These are phyloP conservation scores for Stephania japonica DNA, from an alignment of 164 flowering plant genomes.

Conservation along the genomic window DNA sequence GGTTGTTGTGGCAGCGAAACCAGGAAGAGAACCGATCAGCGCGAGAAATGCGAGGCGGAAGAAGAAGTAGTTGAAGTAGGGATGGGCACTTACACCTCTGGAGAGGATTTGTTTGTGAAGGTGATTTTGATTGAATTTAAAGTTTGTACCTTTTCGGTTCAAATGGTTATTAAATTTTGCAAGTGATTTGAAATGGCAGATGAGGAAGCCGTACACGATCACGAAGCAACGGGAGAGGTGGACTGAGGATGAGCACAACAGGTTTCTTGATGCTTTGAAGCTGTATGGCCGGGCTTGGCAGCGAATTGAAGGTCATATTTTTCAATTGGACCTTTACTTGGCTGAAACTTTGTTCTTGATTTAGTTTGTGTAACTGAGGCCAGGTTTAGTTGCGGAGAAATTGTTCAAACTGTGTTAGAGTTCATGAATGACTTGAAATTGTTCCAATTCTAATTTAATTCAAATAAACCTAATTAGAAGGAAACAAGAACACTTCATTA, in stretches of 20 bases:
- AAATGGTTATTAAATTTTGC: neutral
- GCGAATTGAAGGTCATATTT: slow-evolving; percentile 76
- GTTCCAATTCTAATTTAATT: no score
- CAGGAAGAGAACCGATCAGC: slow-evolving; percentile 1
- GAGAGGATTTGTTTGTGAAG: slow-evolving; percentile 58
- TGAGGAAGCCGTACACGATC: slow-evolving; percentile 94
- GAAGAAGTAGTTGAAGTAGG: slow-evolving; percentile 31
- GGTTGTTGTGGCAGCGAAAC: slow-evolving; percentile 14
- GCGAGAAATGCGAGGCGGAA: slow-evolving; percentile 24
- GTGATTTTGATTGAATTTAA: slow-evolving; percentile 19
- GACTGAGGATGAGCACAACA: slow-evolving; percentile 94
- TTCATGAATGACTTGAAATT: neutral
- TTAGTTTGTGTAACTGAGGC: neutral
- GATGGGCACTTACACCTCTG: slow-evolving; percentile 48
- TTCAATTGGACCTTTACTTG: slow-evolving; percentile 1
- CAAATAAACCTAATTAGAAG: no score
- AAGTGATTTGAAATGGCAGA: slow-evolving; percentile 27
- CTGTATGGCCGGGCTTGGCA: slow-evolving; percentile 97
- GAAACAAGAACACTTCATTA: no score
- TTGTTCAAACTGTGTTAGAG: neutral
- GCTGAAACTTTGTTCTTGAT: slow-evolving; percentile 2
- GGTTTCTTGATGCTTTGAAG: slow-evolving; percentile 88
- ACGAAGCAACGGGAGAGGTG: slow-evolving; percentile 93
- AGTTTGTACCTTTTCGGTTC: neutral
- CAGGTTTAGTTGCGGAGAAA: neutral